These are phyloP conservation scores for Chamaecrista fasciculata DNA, from an alignment of 306 rosid species.

Conservation along the genomic window DNA sequence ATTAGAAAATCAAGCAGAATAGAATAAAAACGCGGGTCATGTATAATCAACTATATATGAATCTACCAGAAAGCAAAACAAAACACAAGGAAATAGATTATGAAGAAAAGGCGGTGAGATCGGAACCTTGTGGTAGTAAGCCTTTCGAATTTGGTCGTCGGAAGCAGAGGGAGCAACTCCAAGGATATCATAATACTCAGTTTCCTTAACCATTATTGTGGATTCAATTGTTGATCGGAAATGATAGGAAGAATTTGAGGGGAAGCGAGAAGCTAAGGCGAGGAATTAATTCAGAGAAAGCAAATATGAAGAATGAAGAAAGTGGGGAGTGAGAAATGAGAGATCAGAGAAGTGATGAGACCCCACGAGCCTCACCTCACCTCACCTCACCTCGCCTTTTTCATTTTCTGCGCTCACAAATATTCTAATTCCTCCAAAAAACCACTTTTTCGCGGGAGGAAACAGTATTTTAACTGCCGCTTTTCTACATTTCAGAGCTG, in stretches of 20 bases:
- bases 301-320: background rate
- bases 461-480: slow-evolving; percentile 50
- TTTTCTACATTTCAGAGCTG: slow-evolving; percentile 16
- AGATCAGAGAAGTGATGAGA: background rate
- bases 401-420: slow-evolving; percentile 53
- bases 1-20: background rate
- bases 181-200: slow-evolving; percentile 86
- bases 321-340: background rate
- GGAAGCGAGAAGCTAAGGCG: background rate
- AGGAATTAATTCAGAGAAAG: background rate
- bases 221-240: slow-evolving; percentile 1
- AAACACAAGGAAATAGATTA: background rate
- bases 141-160: slow-evolving; percentile 83
- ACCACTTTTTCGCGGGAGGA: slow-evolving; percentile 73
- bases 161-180: slow-evolving; percentile 69
- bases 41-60: background rate
- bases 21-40: background rate
- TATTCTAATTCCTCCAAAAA: slow-evolving; percentile 43
- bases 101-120: background rate
- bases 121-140: slow-evolving; percentile 79
- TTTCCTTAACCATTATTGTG: slow-evolving; percentile 64
- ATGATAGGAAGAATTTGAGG: background rate
- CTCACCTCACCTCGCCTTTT: slow-evolving; percentile 44
- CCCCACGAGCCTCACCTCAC: background rate
- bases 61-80: background rate